A percentile compares a stretch with the other conserved stretches of the same genome.
Evolutionary conservation across 179 eudicot genomes (phyloP).

Genomic region (Amaranthus tricolor): DNA sequence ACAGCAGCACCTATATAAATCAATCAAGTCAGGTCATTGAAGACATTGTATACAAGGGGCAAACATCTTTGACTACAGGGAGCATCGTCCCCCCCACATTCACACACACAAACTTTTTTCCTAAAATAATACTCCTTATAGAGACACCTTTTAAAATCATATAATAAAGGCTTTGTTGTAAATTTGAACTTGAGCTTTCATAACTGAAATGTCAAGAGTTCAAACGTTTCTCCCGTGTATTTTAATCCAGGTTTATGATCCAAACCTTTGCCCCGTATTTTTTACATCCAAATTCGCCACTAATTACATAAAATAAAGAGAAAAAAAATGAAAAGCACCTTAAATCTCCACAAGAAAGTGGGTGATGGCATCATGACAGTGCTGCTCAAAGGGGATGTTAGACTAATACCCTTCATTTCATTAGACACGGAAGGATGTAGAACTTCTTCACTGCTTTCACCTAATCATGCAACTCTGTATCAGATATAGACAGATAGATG

Average conservation of each 20-base stretch:
- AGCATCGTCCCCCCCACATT: no score
- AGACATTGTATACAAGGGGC: not conserved
- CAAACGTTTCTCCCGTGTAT: no score
- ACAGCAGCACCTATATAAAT: conserved; percentile 62
- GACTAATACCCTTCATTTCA: conserved; percentile 80
- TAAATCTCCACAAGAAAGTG: conserved; percentile 84
- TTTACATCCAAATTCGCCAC: not conserved
- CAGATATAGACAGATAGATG: not conserved
- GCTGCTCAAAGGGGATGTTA: conserved; percentile 50
- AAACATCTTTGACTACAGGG: no score
- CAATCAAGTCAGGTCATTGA: conserved; percentile 20
- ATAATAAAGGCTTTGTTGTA: no score
- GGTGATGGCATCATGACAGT: conserved; percentile 83
- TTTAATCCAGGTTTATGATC: no score
- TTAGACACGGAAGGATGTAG: conserved; percentile 40
- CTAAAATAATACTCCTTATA: no score
- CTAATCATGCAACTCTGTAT: conserved; percentile 17
- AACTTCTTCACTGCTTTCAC: conserved; percentile 53
- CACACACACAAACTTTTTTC: no score
- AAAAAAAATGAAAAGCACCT: conserved; percentile 42
- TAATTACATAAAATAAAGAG: not conserved
- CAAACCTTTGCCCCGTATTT: no score
- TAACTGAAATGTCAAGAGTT: no score
- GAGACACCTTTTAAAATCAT: no score
- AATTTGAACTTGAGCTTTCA: no score